Percentiles rank a stretch among this genome's conserved stretches.
Evolutionary conservation across 139 green algal species (phyloP).

Genomic region (Trebouxia sp.): DNA sequence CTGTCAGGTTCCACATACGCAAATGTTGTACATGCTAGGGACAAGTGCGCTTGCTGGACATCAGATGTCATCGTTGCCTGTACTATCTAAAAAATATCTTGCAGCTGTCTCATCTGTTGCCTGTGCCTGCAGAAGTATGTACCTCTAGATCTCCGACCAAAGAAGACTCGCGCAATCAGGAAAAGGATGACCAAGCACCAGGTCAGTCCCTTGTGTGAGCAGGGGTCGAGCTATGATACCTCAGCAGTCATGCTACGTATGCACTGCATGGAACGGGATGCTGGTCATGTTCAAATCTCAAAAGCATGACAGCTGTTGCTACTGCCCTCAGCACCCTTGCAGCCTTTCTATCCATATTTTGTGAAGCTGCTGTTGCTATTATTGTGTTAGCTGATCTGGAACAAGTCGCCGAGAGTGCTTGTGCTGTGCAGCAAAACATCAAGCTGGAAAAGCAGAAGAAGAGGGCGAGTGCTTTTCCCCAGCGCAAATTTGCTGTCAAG

Average conservation of each 20-base stretch:
- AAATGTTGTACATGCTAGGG: neutral
- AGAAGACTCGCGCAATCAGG: slow-evolving; percentile 98
- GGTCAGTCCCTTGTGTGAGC: slow-evolving; percentile 45
- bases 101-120: neutral
- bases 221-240: no score
- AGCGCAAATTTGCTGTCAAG: slow-evolving; percentile 89
- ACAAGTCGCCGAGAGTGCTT: neutral
- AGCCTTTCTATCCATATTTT: neutral
- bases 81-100: neutral
- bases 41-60: neutral
- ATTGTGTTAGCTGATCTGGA: neutral
- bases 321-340: neutral
- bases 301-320: neutral
- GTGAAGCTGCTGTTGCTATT: neutral
- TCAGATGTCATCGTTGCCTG: no score
- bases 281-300: no score
- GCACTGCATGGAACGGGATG: no score
- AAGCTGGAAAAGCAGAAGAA: slow-evolving; percentile 85
- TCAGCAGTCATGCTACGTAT: no score
- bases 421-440: slow-evolving; percentile 55
- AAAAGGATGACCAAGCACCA: slow-evolving; percentile 84
- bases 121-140: slow-evolving; percentile 74
- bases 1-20: no score
- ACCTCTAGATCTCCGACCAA: slow-evolving; percentile 92
- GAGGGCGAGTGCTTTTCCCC: slow-evolving; percentile 85